Percentiles rank a stretch among this genome's conserved stretches.
These are phyloP conservation scores for Colletotrichum viniferum DNA, from an alignment of 2,329 filamentous ascomycete genomes.

Conservation along the genomic window DNA sequence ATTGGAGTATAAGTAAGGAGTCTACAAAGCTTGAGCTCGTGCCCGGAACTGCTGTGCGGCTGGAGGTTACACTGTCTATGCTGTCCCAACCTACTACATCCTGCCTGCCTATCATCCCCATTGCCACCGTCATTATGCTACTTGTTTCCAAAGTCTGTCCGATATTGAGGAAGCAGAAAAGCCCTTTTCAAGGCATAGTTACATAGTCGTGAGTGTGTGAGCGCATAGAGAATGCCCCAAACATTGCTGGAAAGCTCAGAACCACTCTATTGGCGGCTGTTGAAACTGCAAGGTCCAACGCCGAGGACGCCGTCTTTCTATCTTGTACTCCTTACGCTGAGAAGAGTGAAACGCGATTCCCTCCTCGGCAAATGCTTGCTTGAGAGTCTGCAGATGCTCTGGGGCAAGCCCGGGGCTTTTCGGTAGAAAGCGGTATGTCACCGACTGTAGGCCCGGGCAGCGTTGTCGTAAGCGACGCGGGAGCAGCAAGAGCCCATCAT, in stretches of 20 bases:
- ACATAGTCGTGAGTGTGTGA: not conserved
- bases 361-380: not conserved
- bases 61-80: not conserved
- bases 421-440: not conserved
- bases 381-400: not conserved
- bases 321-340: not conserved
- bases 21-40: not conserved
- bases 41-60: not conserved
- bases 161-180: not conserved
- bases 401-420: not conserved
- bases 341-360: not conserved
- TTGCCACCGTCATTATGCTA: not conserved
- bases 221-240: not conserved
- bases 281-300: too few species aligned
- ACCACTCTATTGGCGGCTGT: not conserved
- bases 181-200: not conserved
- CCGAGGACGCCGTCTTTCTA: not conserved
- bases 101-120: not conserved
- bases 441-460: not conserved
- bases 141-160: not conserved
- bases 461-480: not conserved
- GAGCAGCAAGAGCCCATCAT: not conserved
- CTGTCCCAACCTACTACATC: not conserved
- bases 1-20: fast-evolving
- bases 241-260: not conserved